Conservation (phyloP, 495 filamentous ascomycete species). For the Bathelium albidoporum region DNA sequence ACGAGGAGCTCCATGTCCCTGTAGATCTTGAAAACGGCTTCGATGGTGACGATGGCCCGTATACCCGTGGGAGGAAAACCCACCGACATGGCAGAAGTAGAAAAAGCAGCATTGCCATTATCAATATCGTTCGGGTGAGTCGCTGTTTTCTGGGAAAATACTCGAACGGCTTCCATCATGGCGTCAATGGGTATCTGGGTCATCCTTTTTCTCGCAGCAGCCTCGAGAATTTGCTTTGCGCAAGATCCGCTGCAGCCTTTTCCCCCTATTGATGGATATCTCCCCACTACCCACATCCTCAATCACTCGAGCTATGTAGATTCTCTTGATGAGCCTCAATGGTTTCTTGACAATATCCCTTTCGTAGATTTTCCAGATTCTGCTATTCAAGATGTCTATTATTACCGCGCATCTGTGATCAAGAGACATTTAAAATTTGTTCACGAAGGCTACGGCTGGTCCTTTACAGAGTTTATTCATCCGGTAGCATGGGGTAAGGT, state of each 20-base stretch:
- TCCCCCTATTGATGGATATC: slow-evolving; percentile 15
- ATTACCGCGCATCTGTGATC: slow-evolving; percentile 36
- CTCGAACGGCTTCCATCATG: background rate
- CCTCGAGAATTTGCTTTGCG: background rate
- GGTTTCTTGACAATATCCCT: slow-evolving; percentile 36
- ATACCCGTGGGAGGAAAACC: background rate
- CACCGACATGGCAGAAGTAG: background rate
- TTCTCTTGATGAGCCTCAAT: slow-evolving; percentile 21
- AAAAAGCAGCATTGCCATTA: background rate
- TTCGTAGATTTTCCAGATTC: slow-evolving; percentile 40
- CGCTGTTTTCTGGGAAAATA: background rate
- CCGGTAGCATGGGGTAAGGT: slow-evolving; percentile 30
- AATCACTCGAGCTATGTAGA: slow-evolving; percentile 20
- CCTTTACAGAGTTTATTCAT: slow-evolving; percentile 37
- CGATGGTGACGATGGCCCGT: background rate
- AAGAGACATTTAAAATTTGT: slow-evolving; percentile 36
- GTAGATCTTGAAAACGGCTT: background rate
- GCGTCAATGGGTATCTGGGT: background rate
- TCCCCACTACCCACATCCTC: slow-evolving; percentile 16
- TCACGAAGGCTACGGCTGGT: slow-evolving; percentile 33
- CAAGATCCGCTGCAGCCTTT: slow-evolving; percentile 13
- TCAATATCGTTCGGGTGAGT: background rate
- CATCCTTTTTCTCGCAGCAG: background rate
- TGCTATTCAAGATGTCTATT: slow-evolving; percentile 38
- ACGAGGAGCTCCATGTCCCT: background rate